Evolutionary conservation across 148 eudicot species (phyloP).

Genomic region (Rhododendron williamsianum): DNA sequence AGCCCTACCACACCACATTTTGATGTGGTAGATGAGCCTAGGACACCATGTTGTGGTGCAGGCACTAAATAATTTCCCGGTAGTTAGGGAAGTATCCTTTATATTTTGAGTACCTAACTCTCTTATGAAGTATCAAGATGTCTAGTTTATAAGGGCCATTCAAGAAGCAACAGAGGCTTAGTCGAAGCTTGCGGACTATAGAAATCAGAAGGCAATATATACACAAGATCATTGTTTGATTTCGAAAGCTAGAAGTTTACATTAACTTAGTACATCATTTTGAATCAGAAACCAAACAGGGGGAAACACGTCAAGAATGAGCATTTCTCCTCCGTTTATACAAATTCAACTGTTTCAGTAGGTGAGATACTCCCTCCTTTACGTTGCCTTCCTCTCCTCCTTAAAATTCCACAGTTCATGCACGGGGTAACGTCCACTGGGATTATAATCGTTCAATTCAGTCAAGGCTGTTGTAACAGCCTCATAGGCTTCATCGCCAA

Average conservation of each 20-base stretch:
- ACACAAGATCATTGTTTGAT: not conserved
- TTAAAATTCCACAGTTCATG: constrained; percentile 59
- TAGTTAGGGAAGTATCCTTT: too few relatives aligned
- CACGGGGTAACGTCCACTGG: constrained; percentile 46
- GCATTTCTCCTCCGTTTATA: constrained; percentile 14
- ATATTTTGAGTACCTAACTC: too few relatives aligned
- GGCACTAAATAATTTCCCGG: too few relatives aligned
- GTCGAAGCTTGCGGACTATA: too few relatives aligned
- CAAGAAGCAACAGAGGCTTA: too few relatives aligned
- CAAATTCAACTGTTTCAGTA: constrained; percentile 34
- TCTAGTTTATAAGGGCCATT: too few relatives aligned
- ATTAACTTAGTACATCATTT: not conserved
- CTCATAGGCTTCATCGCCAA: constrained; percentile 36
- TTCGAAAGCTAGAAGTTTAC: not conserved
- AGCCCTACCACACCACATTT: too few relatives aligned
- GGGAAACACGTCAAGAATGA: not conserved
- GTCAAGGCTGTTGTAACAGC: constrained; percentile 32
- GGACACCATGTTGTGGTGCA: too few relatives aligned
- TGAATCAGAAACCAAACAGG: not conserved
- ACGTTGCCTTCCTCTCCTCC: constrained; percentile 39
- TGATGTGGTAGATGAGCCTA: too few relatives aligned
- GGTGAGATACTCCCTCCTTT: constrained; percentile 33
- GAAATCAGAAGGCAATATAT: not conserved
- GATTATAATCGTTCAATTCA: constrained; percentile 58
- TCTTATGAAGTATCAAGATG: too few relatives aligned